A percentile compares a stretch with the other conserved stretches of the same genome.
phyloP scores from a whole-genome alignment of 208 protist species.

The Zelonia costaricensis region DNA sequence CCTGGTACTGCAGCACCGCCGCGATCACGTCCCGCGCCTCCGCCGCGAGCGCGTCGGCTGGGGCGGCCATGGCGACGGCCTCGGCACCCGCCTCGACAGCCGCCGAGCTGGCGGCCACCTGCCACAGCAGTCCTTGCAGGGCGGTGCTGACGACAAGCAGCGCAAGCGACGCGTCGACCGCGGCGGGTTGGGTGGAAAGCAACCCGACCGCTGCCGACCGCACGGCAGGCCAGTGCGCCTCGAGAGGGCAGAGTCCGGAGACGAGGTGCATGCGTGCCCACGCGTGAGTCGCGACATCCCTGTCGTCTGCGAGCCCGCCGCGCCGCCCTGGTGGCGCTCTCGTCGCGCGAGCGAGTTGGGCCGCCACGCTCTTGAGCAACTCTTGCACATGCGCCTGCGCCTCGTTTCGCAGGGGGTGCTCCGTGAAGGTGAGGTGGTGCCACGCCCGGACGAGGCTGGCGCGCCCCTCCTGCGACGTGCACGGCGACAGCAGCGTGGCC shows the following conservation, averaged over 20 bases:
- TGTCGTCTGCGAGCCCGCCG: conserved; percentile 15
- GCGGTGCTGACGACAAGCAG: conserved; percentile 40
- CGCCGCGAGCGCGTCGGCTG: conserved; percentile 6
- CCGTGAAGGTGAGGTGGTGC: conserved; percentile 56
- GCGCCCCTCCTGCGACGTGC: conserved; percentile 22
- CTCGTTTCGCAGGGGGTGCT: conserved; percentile 60
- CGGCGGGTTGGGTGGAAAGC: conserved; percentile 7
- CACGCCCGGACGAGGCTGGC: conserved; percentile 63
- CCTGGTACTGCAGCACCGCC: conserved; percentile 15
- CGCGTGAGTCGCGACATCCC: conserved; percentile 30
- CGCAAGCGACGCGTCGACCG: conserved; percentile 29
- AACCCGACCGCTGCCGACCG: conserved; percentile 20
- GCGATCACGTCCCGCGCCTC: conserved; percentile 28
- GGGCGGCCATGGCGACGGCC: neutral
- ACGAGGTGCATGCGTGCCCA: conserved; percentile 68
- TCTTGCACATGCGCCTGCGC: conserved; percentile 73
- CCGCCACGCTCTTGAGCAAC: conserved; percentile 47
- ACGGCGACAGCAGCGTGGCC: conserved; percentile 35
- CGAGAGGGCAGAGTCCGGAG: conserved; percentile 46
- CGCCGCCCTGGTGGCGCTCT: neutral
- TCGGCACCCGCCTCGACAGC: no score
- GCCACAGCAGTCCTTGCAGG: conserved; percentile 62
- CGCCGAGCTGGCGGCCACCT: conserved; percentile 22
- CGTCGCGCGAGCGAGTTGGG: conserved; percentile 34
- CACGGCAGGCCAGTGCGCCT: conserved; percentile 50